A percentile compares a stretch with the other conserved stretches of the same genome.
These are phyloP conservation scores for Capsella rubella DNA, from an alignment of 441 rosid genomes.

Conservation along the genomic window DNA sequence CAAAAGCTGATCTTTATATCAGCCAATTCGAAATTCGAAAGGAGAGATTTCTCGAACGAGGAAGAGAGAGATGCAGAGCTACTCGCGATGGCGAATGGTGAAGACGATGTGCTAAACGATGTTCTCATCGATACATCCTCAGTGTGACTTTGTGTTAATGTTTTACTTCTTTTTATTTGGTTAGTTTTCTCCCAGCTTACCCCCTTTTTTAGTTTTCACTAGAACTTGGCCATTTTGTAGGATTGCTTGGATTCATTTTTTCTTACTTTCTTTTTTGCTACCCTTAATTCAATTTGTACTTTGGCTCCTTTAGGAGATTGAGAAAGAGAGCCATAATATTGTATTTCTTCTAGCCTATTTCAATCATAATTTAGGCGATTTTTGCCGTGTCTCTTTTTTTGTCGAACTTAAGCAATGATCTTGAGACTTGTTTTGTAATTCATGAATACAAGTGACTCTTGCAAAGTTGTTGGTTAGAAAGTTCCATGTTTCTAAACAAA, in stretches of 20 bases:
- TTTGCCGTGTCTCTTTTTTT: conserved; percentile 13
- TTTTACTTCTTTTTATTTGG: conserved; percentile 1
- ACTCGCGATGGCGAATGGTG: conserved; percentile 79
- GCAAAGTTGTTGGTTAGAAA: conserved; percentile 4
- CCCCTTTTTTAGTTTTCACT: conserved; percentile 37
- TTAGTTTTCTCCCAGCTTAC: conserved; percentile 8
- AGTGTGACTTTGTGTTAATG: conserved; percentile 54
- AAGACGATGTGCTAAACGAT: conserved; percentile 86
- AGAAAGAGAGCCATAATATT: conserved; percentile 41
- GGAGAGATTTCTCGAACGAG: conserved; percentile 76
- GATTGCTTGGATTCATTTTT: conserved; percentile 74
- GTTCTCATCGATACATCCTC: conserved; percentile 87
- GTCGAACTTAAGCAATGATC: conserved; percentile 22
- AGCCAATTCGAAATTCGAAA: conserved; percentile 84
- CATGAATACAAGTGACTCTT: conserved; percentile 28
- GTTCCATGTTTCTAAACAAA: conserved; percentile 1
- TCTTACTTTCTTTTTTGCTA: conserved; percentile 37
- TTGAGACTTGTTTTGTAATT: conserved; percentile 36
- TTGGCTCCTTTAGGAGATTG: conserved; percentile 53
- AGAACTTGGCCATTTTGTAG: conserved; percentile 58
- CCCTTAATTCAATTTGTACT: conserved; percentile 49
- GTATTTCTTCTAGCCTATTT: conserved; percentile 39
- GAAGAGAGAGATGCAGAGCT: conserved; percentile 91
- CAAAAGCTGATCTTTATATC: conserved; percentile 86
- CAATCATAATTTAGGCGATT: conserved; percentile 30